Evolutionary conservation across 148 eudicot species (phyloP).

Genomic region (Rhododendron vialii): DNA sequence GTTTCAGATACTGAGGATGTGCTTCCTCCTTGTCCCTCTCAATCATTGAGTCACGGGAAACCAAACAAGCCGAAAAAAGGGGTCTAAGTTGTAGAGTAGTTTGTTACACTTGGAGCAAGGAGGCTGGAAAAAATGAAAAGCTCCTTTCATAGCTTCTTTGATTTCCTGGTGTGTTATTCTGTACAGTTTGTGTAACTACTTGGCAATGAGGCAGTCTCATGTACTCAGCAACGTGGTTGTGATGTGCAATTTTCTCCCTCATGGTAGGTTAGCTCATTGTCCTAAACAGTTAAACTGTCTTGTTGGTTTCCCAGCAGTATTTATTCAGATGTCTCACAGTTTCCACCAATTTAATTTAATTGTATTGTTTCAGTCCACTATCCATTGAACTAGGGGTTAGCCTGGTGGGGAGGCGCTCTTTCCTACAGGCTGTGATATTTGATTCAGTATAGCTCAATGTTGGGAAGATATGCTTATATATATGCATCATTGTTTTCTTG

Average conservation of each 20-base stretch:
- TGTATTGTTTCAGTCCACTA: background rate
- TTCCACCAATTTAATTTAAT: background rate
- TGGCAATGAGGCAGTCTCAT: background rate
- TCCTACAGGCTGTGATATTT: background rate
- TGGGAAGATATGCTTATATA: background rate
- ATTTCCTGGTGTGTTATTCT: background rate
- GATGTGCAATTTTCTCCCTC: background rate
- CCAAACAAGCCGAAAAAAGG: conserved; percentile 14
- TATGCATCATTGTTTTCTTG: background rate
- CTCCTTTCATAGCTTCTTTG: background rate
- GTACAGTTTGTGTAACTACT: background rate
- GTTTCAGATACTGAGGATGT: conserved; percentile 17
- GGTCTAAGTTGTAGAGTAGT: background rate
- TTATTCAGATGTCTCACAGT: background rate
- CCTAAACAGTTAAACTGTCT: background rate
- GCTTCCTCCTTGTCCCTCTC: conserved; percentile 40
- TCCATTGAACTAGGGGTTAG: background rate
- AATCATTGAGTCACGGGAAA: conserved; percentile 17
- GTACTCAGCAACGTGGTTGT: background rate
- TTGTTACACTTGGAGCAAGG: background rate
- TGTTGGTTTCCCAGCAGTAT: background rate
- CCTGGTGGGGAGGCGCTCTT: background rate
- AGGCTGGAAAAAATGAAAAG: background rate
- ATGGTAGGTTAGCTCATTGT: background rate
- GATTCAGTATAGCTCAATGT: background rate